Evolutionary conservation across 176 grass and related monocot genomes (phyloP).

Genomic region (Tillandsia leiboldiana): DNA sequence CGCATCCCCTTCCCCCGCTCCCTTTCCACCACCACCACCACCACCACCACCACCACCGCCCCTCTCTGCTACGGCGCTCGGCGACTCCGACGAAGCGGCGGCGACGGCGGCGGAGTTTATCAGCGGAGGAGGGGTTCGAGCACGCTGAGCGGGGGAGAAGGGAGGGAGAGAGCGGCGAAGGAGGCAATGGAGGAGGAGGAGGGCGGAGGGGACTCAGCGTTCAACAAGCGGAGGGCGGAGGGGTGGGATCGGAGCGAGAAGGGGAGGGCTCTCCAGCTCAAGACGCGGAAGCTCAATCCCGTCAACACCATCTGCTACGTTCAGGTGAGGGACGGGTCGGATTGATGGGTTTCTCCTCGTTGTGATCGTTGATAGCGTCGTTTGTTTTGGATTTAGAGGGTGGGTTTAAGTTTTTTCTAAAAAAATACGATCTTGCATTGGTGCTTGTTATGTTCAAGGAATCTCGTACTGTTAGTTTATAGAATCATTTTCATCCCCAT

Average conservation of each 20-base stretch:
- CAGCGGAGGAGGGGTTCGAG: conserved; percentile 36
- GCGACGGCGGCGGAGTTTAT: conserved; percentile 19
- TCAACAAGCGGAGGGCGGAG: conserved; percentile 67
- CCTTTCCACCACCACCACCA: conserved; percentile 13
- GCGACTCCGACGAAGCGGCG: conserved; percentile 1
- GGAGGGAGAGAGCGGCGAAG: conserved; percentile 8
- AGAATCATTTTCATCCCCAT: too few relatives aligned
- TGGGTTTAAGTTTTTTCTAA: background rate
- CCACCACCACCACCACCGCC: conserved; percentile 13
- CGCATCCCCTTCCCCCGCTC: conserved; percentile 32
- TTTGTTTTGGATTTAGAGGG: background rate
- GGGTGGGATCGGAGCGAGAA: conserved; percentile 53
- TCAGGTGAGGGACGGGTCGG: conserved; percentile 36
- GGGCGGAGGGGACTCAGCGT: conserved; percentile 23
- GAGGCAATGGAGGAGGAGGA: conserved; percentile 13
- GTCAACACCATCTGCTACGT: conserved; percentile 84
- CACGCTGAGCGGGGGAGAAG: conserved; percentile 35
- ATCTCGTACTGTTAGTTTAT: too few relatives aligned
- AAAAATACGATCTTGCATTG: too few relatives aligned
- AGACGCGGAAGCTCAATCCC: conserved; percentile 78
- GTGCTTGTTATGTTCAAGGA: too few relatives aligned
- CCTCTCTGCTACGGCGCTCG: conserved; percentile 11
- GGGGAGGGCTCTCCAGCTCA: conserved; percentile 57
- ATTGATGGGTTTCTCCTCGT: background rate
- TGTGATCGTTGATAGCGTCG: background rate